Base-by-base conservation (phyloP, 768 basidiomycete species). In the Auricularia heimuer region DNA sequence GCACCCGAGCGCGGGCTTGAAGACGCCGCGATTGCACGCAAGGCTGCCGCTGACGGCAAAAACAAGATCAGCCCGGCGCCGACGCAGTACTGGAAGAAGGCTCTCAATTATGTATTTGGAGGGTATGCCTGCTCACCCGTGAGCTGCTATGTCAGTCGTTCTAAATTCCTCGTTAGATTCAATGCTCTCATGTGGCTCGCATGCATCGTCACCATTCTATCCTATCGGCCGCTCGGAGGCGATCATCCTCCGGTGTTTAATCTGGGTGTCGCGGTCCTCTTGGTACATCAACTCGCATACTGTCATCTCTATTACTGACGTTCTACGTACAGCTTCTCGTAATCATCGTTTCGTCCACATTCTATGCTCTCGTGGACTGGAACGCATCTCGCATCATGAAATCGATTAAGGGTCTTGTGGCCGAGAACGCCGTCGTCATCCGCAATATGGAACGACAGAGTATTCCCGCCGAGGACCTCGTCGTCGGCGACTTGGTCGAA, bases 401-500 rank as follows among this genome's bases (percentile, higher is more conserved):
- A 1, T 85, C 84, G 4, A 86, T 87, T 69, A 82, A 84, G 69
- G 81, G 82, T 67, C 85, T 89, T 71, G 80, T 89, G 1, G 85
- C 87, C 0, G 82, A 85, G 39, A 83, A 85, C 65, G 82, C 86
- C 44, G 77, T 85, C 54, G 82, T 88, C 45, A 79, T 85, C 47
- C 81, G 86, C 6, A 83, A 88, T 70, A 78, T 80, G 7, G 77
- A 72, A 42, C 77, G 77, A 54, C 77, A 80, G 42, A 79, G 79
- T 21, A 73, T 83, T 2, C 74, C 84, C 12, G 86, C 86, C 10
- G 81, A 83, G 65, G 80, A 85, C 54, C 81, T 88, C 45, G 85
- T 89, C 6, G 82, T 83, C 0, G 89, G 88, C 14, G 89, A 90
- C 69, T 72, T 90, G 35, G 81, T 89, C 63, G 76, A 78, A 1